These are phyloP conservation scores for Secale cereale DNA, from an alignment of 176 grass and related monocot genomes.

Conservation along the genomic window DNA sequence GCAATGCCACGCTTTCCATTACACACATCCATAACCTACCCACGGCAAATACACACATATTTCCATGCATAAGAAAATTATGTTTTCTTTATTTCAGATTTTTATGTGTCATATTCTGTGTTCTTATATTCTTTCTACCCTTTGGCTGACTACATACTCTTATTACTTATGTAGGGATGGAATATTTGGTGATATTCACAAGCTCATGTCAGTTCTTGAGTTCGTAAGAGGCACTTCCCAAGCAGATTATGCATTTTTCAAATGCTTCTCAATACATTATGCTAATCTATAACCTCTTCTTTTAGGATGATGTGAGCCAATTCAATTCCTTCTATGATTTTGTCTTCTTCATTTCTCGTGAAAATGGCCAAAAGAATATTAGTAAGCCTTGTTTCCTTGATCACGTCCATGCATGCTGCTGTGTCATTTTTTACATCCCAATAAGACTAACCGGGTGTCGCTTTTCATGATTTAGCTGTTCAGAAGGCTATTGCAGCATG, in stretches of 20 bases:
- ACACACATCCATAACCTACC: background rate
- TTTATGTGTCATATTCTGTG: background rate
- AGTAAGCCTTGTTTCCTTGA: constrained; percentile 54
- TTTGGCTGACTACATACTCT: constrained; percentile 34
- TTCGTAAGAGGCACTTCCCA: constrained; percentile 49
- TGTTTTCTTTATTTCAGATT: background rate
- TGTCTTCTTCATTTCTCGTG: constrained; percentile 92
- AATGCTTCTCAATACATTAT: constrained; percentile 19
- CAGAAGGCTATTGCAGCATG: constrained; percentile 81
- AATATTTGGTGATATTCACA: constrained; percentile 60
- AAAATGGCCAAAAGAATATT: constrained; percentile 92
- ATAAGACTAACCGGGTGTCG: constrained; percentile 34
- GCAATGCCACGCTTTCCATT: background rate
- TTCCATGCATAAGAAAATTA: constrained; percentile 8
- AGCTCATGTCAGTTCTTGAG: constrained; percentile 69
- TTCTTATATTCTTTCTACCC: background rate
- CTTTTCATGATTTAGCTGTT: constrained; percentile 52
- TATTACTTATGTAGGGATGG: constrained; percentile 57
- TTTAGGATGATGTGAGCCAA: constrained; percentile 61
- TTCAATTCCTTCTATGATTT: constrained; percentile 91
- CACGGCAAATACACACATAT: constrained; percentile 10
- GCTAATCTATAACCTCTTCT: constrained; percentile 27
- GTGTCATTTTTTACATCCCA: constrained; percentile 17
- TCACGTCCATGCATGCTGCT: constrained; percentile 10
- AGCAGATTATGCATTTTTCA: constrained; percentile 18